Evolutionary conservation across 202 grass and related monocot genomes (phyloP).

Genomic region (Hordeum pubiflorum): DNA sequence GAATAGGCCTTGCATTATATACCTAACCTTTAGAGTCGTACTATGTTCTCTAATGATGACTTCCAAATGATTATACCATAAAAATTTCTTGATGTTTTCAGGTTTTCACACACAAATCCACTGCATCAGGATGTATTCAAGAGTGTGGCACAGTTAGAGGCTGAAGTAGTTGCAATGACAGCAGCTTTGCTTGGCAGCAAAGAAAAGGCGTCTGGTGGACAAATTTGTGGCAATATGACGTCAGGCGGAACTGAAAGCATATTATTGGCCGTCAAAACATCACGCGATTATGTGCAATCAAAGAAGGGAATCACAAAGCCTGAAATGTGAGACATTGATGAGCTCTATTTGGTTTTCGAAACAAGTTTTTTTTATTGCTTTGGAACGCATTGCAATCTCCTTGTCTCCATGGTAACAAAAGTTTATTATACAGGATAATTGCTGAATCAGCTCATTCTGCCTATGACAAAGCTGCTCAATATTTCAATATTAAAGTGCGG

Average conservation of each 20-base stretch:
- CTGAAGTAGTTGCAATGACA: conserved; percentile 96
- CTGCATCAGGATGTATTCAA: conserved; percentile 90
- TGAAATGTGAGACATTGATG: conserved; percentile 72
- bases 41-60: not conserved
- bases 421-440: conserved; percentile 56
- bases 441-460: conserved; percentile 83
- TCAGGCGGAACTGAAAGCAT: conserved; percentile 98
- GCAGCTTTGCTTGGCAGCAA: conserved; percentile 85
- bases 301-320: conserved; percentile 88
- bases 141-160: conserved; percentile 75
- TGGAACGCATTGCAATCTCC: not conserved
- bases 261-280: conserved; percentile 87
- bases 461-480: conserved; percentile 84
- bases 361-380: not conserved
- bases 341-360: conserved; percentile 7
- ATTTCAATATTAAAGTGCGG: conserved; percentile 91
- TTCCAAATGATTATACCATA: not conserved
- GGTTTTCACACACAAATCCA: conserved; percentile 98
- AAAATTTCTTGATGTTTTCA: not conserved
- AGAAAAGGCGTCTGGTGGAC: conserved; percentile 69
- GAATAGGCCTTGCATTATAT: not conserved
- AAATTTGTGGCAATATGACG: conserved; percentile 98
- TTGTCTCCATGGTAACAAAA: conserved; percentile 12
- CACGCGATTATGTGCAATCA: conserved; percentile 81
- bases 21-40: not conserved